A percentile compares a stretch with the other conserved stretches of the same genome.
Conservation (phyloP, 805 yeast species). For the Candida boleticola region DNA sequence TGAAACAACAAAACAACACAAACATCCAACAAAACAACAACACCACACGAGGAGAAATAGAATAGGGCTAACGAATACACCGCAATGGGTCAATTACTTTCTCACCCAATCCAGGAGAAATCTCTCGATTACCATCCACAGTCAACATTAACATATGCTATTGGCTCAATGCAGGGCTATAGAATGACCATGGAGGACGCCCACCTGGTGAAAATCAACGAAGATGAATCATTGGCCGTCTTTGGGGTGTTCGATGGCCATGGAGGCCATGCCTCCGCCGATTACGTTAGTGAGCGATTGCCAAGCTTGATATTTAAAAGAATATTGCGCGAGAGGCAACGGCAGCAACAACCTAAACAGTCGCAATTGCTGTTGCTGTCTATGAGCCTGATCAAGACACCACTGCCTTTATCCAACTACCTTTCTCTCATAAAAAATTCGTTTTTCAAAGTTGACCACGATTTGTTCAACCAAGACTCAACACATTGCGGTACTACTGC, state of each 20-base stretch:
- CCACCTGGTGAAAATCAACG: conserved; percentile 51
- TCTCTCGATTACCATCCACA: conserved; percentile 47
- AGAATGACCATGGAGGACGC: conserved; percentile 77
- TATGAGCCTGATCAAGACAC: neutral
- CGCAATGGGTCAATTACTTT: conserved; percentile 68
- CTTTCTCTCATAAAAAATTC: conserved; percentile 25
- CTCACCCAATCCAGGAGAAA: conserved; percentile 74
- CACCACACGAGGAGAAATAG: too few relatives aligned
- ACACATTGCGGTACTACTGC: conserved; percentile 45
- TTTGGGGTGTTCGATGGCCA: conserved; percentile 84
- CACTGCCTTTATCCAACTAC: conserved; percentile 14
- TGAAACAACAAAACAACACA: too few relatives aligned
- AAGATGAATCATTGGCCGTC: conserved; percentile 42
- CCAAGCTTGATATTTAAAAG: conserved; percentile 32
- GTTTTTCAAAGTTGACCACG: conserved; percentile 38
- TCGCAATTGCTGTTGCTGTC: neutral
- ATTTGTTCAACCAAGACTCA: conserved; percentile 18
- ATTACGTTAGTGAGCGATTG: conserved; percentile 45
- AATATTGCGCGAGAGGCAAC: conserved; percentile 1
- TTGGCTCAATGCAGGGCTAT: conserved; percentile 80
- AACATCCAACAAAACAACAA: too few relatives aligned
- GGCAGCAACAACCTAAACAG: neutral
- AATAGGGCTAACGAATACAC: too few relatives aligned
- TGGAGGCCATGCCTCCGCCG: conserved; percentile 67
- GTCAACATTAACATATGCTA: conserved; percentile 51